phyloP scores from a whole-genome alignment of 192 early-diverging fungal genomes.

The Coemansia sp. region DNA sequence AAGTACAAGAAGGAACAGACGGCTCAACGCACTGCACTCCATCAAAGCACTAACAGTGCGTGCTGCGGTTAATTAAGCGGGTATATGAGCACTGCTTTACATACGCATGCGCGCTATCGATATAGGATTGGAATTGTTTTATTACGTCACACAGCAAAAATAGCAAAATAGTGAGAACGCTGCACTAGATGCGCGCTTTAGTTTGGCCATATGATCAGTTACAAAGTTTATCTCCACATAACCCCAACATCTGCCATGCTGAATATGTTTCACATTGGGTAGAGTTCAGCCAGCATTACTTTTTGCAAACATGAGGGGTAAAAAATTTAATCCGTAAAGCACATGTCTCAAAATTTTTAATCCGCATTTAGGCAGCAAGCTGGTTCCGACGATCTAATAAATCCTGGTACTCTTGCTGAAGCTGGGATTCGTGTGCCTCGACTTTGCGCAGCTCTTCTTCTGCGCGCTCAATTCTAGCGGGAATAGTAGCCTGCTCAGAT shows the following conservation, averaged over 20 bases:
- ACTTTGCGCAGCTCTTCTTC: slow-evolving; percentile 49
- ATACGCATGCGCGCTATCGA: not conserved
- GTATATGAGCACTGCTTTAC: not conserved
- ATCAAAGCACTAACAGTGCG: not conserved
- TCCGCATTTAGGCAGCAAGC: not conserved
- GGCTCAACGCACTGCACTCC: not conserved
- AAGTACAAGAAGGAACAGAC: not conserved
- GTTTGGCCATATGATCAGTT: not conserved
- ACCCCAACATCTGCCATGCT: slow-evolving; percentile 1
- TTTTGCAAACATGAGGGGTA: too few relatives aligned
- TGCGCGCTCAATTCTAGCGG: slow-evolving; percentile 55
- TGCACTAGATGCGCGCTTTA: not conserved
- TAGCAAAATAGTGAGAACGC: not conserved
- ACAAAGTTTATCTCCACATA: not conserved
- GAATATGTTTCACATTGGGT: slow-evolving; percentile 9
- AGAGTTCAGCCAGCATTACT: too few relatives aligned
- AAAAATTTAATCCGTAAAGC: too few relatives aligned
- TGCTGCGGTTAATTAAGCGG: not conserved
- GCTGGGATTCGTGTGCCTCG: slow-evolving; percentile 54
- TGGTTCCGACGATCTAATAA: slow-evolving; percentile 51
- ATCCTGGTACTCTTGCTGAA: slow-evolving; percentile 69
- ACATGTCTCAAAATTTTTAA: too few relatives aligned
- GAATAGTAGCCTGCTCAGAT: slow-evolving; percentile 61
- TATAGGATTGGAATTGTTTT: not conserved
- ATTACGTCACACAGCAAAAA: not conserved